Percentiles rank a stretch among this genome's conserved stretches.
Conservation (phyloP, 208 protist species). For the Trypanosoma congolense region DNA sequence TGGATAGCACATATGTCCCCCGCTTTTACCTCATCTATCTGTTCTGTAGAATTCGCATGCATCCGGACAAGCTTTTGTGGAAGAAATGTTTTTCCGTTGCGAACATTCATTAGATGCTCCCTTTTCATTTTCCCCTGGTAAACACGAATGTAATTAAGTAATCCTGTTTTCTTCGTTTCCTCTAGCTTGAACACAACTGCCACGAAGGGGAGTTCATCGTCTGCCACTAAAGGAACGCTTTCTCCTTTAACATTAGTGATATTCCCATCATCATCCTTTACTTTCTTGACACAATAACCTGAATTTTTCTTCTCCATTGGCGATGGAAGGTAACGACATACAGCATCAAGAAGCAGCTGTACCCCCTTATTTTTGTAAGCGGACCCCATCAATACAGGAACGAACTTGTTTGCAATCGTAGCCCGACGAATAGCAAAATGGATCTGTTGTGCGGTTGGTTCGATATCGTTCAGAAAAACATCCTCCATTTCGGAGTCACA, state of each 20-base stretch:
- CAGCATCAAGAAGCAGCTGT: slow-evolving; percentile 96
- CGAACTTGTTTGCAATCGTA: slow-evolving; percentile 93
- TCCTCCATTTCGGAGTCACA: slow-evolving; percentile 94
- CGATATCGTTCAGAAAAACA: slow-evolving; percentile 91
- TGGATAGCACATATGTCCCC: slow-evolving; percentile 99
- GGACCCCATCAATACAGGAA: slow-evolving; percentile 95
- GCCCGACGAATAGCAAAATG: slow-evolving; percentile 90
- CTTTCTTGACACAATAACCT: slow-evolving; percentile 72
- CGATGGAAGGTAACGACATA: slow-evolving; percentile 95
- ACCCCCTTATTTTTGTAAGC: slow-evolving; percentile 99
- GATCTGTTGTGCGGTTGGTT: slow-evolving; percentile 86
- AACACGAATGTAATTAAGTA: slow-evolving; percentile 98
- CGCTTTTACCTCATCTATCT: slow-evolving; percentile 87
- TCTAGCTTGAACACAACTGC: slow-evolving; percentile 98
- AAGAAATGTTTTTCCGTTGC: slow-evolving; percentile 84
- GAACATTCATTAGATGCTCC: slow-evolving; percentile 85
- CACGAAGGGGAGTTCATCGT: slow-evolving; percentile 92
- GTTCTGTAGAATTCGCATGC: slow-evolving; percentile 96
- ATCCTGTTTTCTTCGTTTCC: slow-evolving; percentile 93
- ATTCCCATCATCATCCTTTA: slow-evolving; percentile 86
- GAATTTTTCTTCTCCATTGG: slow-evolving; percentile 90
- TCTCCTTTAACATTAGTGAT: slow-evolving; percentile 69
- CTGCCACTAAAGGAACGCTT: slow-evolving; percentile 70
- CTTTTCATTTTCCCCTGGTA: slow-evolving; percentile 97
- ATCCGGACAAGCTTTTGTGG: slow-evolving; percentile 97